Evolutionary conservation across 805 yeast species (phyloP).

Genomic region (Nakazawaea ambrosiae): DNA sequence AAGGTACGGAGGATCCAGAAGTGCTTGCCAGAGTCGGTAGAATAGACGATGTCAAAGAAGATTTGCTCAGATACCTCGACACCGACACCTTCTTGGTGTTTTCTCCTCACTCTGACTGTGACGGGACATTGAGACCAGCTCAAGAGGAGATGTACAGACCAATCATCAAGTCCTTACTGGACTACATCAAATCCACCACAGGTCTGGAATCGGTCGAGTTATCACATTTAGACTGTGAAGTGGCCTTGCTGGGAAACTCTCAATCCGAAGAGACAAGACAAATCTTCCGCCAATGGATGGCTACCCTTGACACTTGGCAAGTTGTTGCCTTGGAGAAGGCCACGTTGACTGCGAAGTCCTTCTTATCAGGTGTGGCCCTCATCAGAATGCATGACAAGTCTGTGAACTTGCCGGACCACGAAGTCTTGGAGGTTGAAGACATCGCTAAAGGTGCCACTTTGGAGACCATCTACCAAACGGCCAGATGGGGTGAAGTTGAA

Average conservation of each 20-base stretch:
- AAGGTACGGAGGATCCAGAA: slow-evolving; percentile 34
- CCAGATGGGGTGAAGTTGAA: slow-evolving; percentile 96
- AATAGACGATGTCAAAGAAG: slow-evolving; percentile 46
- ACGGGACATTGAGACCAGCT: slow-evolving; percentile 71
- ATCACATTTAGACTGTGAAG: slow-evolving; percentile 71
- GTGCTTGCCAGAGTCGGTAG: slow-evolving; percentile 56
- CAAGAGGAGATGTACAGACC: slow-evolving; percentile 78
- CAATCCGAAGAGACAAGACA: slow-evolving; percentile 56
- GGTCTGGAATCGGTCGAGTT: slow-evolving; percentile 30
- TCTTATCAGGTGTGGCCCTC: slow-evolving; percentile 71
- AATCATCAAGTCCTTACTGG: slow-evolving; percentile 59
- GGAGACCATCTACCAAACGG: slow-evolving; percentile 80
- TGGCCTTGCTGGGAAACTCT: slow-evolving; percentile 74
- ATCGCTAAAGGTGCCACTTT: slow-evolving; percentile 71
- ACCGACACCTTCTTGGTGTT: slow-evolving; percentile 90
- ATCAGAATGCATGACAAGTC: slow-evolving; percentile 35
- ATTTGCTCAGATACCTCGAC: slow-evolving; percentile 76
- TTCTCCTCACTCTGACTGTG: slow-evolving; percentile 74
- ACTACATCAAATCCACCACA: slow-evolving; percentile 39
- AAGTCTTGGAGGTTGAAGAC: slow-evolving; percentile 49
- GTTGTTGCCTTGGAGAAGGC: slow-evolving; percentile 86
- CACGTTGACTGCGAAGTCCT: slow-evolving; percentile 79
- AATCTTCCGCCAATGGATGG: slow-evolving; percentile 61
- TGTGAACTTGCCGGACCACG: slow-evolving; percentile 17
- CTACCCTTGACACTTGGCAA: slow-evolving; percentile 61